phyloP scores from a whole-genome alignment of 2,329 filamentous ascomycete species.

The Dissoconium aciculare region DNA sequence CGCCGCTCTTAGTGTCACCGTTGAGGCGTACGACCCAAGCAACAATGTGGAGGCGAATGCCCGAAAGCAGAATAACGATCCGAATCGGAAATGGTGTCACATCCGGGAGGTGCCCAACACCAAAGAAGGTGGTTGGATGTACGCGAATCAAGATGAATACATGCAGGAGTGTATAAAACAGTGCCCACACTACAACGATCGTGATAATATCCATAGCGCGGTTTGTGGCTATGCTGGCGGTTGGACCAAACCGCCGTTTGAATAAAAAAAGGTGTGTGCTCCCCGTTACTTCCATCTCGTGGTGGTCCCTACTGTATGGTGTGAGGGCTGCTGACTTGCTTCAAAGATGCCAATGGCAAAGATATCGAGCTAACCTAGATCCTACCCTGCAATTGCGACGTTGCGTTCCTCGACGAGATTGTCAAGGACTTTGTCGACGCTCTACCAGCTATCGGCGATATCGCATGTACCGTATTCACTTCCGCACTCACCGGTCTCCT shows the following conservation, averaged over 20 bases:
- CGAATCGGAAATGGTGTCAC: too few species aligned
- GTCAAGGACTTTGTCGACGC: not conserved
- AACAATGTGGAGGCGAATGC: too few species aligned
- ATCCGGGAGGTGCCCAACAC: too few species aligned
- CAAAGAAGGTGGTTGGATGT: too few species aligned
- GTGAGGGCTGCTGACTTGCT: not conserved
- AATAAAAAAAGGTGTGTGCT: not conserved
- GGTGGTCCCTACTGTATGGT: too few species aligned
- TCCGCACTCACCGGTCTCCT: slow-evolving; percentile 1
- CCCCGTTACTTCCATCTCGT: not conserved
- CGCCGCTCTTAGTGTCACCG: too few species aligned
- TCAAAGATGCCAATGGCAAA: too few species aligned
- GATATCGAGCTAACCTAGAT: too few species aligned
- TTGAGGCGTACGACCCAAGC: too few species aligned
- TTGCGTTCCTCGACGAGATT: not conserved
- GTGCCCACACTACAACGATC: not conserved
- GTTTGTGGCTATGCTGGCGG: too few species aligned
- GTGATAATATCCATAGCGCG: not conserved
- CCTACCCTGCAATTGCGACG: not conserved
- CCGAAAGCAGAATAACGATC: too few species aligned
- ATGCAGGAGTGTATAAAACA: not conserved
- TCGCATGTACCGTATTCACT: slow-evolving; percentile 1
- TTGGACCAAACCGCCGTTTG: not conserved
- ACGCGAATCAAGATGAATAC: too few species aligned
- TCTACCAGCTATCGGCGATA: not conserved